Evolutionary conservation across 225 moss, liverwort and hornwort species (phyloP).

Genomic region (Pseudoscleropodium purum): DNA sequence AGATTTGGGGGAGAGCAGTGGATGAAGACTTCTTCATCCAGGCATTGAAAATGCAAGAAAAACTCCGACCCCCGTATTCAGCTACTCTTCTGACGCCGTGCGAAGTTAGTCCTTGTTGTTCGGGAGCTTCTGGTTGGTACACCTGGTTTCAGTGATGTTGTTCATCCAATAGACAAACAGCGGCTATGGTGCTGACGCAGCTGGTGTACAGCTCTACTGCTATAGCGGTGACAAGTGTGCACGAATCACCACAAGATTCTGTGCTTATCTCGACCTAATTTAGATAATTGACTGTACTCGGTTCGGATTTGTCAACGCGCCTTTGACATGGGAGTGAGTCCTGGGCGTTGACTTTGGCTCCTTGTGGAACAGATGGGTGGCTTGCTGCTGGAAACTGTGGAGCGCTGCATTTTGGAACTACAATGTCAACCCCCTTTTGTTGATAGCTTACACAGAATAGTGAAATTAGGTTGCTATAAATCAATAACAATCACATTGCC

Average conservation of each 20-base stretch:
- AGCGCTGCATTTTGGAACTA: not conserved
- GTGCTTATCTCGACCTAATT: not conserved
- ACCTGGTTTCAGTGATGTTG: not conserved
- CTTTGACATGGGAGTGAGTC: too few species aligned
- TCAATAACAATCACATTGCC: too few species aligned
- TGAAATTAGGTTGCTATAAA: too few species aligned
- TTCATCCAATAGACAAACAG: not conserved
- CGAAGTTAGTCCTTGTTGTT: not conserved
- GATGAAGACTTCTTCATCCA: not conserved
- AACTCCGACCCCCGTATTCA: not conserved
- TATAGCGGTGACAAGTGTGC: not conserved
- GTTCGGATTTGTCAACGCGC: not conserved
- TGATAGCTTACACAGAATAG: too few species aligned
- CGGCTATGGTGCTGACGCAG: conserved; percentile 1
- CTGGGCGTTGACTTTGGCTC: not conserved
- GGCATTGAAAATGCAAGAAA: not conserved
- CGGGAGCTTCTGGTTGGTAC: conserved; percentile 10
- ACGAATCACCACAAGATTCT: not conserved
- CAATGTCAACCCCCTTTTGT: not conserved
- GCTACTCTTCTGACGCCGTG: not conserved
- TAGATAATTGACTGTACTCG: too few species aligned
- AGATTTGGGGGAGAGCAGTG: too few species aligned
- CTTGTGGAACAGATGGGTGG: not conserved
- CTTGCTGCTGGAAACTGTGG: too few species aligned
- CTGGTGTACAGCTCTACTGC: not conserved